Percentiles rank a stretch among this genome's conserved stretches.
Conservation (phyloP, 2,329 filamentous ascomycete genomes). For the Seiridium unicorne region DNA sequence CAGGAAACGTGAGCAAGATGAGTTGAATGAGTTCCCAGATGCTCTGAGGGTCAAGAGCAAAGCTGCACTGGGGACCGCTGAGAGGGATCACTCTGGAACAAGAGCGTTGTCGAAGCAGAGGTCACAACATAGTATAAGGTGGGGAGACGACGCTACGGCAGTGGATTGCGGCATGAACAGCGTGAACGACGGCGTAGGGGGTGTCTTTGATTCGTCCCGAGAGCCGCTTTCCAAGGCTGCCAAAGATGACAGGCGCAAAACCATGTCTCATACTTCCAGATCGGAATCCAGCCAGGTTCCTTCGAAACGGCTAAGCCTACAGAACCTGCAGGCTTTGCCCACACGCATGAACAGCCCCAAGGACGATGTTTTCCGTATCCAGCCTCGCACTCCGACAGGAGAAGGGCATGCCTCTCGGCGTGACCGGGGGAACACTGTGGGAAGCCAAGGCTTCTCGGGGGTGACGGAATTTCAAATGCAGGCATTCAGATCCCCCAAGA, state of each 20-base stretch:
- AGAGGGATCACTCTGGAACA: background rate
- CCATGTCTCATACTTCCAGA: conserved; percentile 15
- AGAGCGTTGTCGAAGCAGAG: background rate
- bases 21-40: conserved; percentile 16
- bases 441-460: background rate
- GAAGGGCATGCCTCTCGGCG: background rate
- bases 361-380: conserved; percentile 12
- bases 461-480: background rate
- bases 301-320: conserved; percentile 18
- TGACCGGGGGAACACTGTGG: background rate
- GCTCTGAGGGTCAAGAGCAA: conserved; percentile 11
- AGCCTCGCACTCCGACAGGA: conserved; percentile 8
- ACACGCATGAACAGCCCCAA: conserved; percentile 11
- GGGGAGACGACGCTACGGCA: background rate
- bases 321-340: conserved; percentile 12
- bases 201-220: too few relatives aligned
- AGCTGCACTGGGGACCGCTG: background rate
- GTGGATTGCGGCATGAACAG: background rate
- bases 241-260: conserved; percentile 12
- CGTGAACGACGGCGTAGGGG: background rate
- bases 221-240: background rate
- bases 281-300: conserved; percentile 11
- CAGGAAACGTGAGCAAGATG: conserved; percentile 4
- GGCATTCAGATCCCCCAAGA: background rate
- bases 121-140: background rate